Evolutionary conservation across 2,329 filamentous ascomycete genomes (phyloP), one percentile per base, ranked within the genome.

Genomic region (Trichoderma brevicompactum): DNA sequence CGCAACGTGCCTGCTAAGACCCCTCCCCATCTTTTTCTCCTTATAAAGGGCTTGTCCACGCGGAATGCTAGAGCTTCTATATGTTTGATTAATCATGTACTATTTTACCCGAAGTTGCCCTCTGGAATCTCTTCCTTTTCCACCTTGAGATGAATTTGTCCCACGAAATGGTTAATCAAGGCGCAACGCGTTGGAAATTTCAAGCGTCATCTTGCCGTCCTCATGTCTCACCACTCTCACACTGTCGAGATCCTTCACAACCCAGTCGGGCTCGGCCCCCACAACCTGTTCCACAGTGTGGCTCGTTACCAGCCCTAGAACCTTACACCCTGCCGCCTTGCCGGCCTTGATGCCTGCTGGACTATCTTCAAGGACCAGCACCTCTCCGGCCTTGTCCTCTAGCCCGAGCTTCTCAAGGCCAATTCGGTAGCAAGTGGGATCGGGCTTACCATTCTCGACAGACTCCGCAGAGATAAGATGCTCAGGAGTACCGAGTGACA

Each of bases 301-400:
- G 73, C 92, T 96, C 62, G 93, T 97, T 64, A 91, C 87, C 62
- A 97, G 79, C n/a, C 89, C 94, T 52, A 96, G 79, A 12, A 97
- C 94, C 74, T 86, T 89, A 80, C 91, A 97, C 2, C 92, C 93
- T 9, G 94, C 94, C 0, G 87, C 91, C 79, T 94, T 96, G 55
- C 93, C 94, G 34, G 93, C 88, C 69, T 80, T 83, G 73, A 97
- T 92, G 5, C 94, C 94, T 7, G 92, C 92, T 5, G 94, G 93
- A 64, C 92, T 92, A 79, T 97, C 94, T 79, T 97, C 94, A 43
- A 97, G 80, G 55, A 97, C 94, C 64, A 97, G 81, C 49, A 94
- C 78, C 38, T 80, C 78, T 62, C 78, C 83, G 34, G 79, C 77
- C 13, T 74, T 74, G 40, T 79, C 81, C 19, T 81, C 74, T 19